Evolutionary conservation across 2,329 filamentous ascomycete species (phyloP).

Genomic region (Penicillium decumbens): DNA sequence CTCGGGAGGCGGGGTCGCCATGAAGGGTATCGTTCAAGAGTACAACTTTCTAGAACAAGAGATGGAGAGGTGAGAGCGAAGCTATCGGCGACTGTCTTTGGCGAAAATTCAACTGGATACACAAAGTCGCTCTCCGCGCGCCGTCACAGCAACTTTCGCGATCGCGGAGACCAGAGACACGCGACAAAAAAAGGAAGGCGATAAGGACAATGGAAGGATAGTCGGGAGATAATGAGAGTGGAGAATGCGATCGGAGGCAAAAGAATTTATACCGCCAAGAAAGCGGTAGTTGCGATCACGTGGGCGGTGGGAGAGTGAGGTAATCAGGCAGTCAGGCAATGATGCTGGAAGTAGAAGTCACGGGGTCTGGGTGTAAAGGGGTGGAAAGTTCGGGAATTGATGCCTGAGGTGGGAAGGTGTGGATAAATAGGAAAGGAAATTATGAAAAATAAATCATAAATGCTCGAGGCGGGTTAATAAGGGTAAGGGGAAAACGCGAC

Average conservation of each 20-base stretch:
- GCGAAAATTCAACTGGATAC: conserved; percentile 32
- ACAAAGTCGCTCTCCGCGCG: conserved; percentile 27
- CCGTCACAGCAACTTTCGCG: conserved; percentile 31
- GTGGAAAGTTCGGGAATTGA: not conserved
- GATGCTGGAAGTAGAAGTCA: conserved; percentile 2
- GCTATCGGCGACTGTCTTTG: conserved; percentile 23
- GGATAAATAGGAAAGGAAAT: conserved; percentile 5
- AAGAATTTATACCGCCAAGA: conserved; percentile 45
- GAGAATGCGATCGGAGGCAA: conserved; percentile 38
- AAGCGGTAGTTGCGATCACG: conserved; percentile 33
- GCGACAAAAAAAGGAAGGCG: conserved; percentile 17
- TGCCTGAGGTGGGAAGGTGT: conserved; percentile 12
- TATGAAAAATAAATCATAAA: conserved; percentile 12
- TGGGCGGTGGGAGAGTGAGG: conserved; percentile 24
- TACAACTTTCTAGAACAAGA: conserved; percentile 15
- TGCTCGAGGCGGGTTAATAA: conserved; percentile 12
- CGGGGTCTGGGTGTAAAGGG: not conserved
- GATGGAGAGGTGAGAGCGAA: conserved; percentile 18
- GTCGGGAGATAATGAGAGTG: conserved; percentile 30
- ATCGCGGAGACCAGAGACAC: conserved; percentile 20
- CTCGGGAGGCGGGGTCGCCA: conserved; percentile 45
- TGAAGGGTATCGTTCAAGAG: conserved; percentile 24
- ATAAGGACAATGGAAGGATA: conserved; percentile 18
- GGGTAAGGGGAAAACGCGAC: conserved; percentile 8
- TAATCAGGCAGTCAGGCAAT: not conserved